A percentile compares a stretch with the other conserved stretches of the same genome.
Evolutionary conservation across 768 basidiomycete genomes (phyloP).

Genomic region (Amanita polypyramis): DNA sequence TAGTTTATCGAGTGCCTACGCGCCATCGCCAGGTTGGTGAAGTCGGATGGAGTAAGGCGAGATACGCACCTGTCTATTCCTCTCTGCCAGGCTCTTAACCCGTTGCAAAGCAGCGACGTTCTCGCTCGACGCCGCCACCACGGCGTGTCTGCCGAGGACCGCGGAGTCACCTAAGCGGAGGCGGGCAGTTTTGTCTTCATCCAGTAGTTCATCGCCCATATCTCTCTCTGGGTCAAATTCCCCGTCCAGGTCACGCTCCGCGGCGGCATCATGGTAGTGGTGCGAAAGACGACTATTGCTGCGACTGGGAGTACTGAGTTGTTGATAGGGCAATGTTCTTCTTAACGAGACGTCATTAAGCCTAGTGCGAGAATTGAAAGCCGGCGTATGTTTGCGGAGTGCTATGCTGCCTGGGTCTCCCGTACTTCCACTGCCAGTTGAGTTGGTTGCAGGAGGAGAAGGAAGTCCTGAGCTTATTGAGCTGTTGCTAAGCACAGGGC

Average conservation of each 20-base stretch:
- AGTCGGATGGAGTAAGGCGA: conserved; percentile 9
- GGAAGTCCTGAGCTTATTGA: conserved; percentile 58
- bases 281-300: conserved; percentile 17
- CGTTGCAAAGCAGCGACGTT: conserved; percentile 53
- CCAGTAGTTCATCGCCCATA: conserved; percentile 34
- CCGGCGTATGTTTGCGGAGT: conserved; percentile 15
- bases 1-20: conserved; percentile 60
- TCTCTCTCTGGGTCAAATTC: conserved; percentile 37
- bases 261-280: conserved; percentile 18
- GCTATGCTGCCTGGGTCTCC: conserved; percentile 44
- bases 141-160: conserved; percentile 20
- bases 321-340: conserved; percentile 7
- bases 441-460: conserved; percentile 79
- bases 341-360: conserved; percentile 7
- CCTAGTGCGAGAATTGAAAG: conserved; percentile 9
- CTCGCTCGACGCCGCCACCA: conserved; percentile 28
- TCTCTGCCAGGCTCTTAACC: conserved; percentile 58
- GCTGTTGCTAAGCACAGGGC: conserved; percentile 36
- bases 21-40: conserved; percentile 3
- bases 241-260: conserved; percentile 17
- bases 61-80: conserved; percentile 59
- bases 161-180: conserved; percentile 22
- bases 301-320: conserved; percentile 3
- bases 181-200: conserved; percentile 58
- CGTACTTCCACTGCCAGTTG: conserved; percentile 71